These are phyloP conservation scores for Podila clonocystis DNA, from an alignment of 192 early-diverging fungal species.

Conservation along the genomic window DNA sequence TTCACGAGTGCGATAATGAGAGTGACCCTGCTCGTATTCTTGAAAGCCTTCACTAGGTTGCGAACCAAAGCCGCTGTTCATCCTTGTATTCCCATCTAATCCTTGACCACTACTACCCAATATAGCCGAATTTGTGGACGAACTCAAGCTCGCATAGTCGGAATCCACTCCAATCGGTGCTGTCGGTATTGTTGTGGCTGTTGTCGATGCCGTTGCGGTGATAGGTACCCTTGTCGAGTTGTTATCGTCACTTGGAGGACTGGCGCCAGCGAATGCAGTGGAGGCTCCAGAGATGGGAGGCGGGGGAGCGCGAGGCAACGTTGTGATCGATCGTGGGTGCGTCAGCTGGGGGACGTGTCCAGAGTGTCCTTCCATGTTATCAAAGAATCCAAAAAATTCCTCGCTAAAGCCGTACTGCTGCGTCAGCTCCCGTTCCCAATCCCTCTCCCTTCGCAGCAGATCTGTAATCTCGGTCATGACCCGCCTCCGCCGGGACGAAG, in stretches of 20 bases:
- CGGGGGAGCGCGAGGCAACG: too few species aligned
- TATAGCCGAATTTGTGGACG: neutral
- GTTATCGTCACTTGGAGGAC: too few species aligned
- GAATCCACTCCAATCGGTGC: too few species aligned
- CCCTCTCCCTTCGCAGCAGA: conserved; percentile 31
- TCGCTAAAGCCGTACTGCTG: conserved; percentile 13
- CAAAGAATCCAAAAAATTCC: neutral
- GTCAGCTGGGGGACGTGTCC: too few species aligned
- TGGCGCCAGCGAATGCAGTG: too few species aligned
- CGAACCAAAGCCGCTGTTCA: neutral
- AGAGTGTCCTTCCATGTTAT: neutral
- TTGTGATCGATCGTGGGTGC: too few species aligned
- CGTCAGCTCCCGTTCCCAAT: conserved; percentile 33
- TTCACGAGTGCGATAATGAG: conserved; percentile 24
- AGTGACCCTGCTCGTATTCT: conserved; percentile 38
- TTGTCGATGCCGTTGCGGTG: too few species aligned
- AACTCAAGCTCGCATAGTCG: too few species aligned
- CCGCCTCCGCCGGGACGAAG: conserved; percentile 8
- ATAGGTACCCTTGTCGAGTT: too few species aligned
- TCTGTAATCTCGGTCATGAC: conserved; percentile 40
- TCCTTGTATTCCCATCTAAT: neutral
- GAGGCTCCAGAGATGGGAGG: too few species aligned
- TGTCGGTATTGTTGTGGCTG: too few species aligned
- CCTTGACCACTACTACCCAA: neutral
- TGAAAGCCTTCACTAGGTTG: conserved; percentile 13